Percentiles rank a stretch among this genome's conserved stretches.
Conservation (phyloP, 129 eudicot genomes). For the Deinandra increscens region DNA sequence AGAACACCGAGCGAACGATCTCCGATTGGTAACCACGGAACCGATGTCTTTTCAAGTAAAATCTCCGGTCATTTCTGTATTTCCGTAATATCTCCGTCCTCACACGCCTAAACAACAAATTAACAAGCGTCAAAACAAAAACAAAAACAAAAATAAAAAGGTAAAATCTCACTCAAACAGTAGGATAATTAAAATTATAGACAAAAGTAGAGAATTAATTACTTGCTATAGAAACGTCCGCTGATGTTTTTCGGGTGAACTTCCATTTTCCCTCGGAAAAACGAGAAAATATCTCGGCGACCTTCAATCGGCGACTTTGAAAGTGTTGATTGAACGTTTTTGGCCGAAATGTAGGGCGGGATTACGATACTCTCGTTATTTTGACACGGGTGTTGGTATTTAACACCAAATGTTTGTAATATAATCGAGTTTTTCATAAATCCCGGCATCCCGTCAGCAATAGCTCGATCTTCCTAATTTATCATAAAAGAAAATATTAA, state of each 20-base stretch:
- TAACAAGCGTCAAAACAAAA: background rate
- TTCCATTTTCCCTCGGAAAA: conserved; percentile 94
- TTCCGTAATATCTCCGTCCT: conserved; percentile 63
- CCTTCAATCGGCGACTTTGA: conserved; percentile 52
- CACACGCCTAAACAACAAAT: conserved; percentile 49
- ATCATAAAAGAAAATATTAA: background rate
- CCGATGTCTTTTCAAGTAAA: conserved; percentile 64
- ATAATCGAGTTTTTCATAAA: conserved; percentile 66
- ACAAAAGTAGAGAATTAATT: background rate
- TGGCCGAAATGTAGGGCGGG: conserved; percentile 75
- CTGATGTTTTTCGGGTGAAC: conserved; percentile 87
- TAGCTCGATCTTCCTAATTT: conserved; percentile 72
- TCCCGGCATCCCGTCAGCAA: conserved; percentile 75
- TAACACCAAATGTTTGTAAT: conserved; percentile 88
- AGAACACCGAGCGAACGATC: conserved; percentile 68
- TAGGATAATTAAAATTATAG: no score
- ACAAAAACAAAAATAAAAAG: no score
- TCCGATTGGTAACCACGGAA: conserved; percentile 80
- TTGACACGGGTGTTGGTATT: conserved; percentile 77
- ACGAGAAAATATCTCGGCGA: conserved; percentile 77
- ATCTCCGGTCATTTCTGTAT: conserved; percentile 64
- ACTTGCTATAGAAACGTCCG: conserved; percentile 97
- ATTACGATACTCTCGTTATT: conserved; percentile 58
- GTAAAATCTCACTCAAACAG: no score
- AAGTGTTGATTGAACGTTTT: conserved; percentile 53